Evolutionary conservation across 169 alveolate species (phyloP).

Genomic region (Plasmodium berghei): DNA sequence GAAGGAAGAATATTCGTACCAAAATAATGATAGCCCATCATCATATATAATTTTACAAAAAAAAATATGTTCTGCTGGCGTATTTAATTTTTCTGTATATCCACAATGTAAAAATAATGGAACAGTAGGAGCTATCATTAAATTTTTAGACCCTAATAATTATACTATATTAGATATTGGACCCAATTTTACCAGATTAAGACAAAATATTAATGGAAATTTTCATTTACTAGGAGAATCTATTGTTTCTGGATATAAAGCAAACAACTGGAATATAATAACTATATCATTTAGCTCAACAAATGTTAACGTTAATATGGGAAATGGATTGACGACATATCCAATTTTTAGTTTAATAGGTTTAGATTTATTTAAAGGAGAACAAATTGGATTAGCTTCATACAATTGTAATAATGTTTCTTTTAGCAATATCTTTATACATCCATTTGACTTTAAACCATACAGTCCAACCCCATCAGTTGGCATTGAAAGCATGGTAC

Average conservation of each 20-base stretch:
- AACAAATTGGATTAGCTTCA: constrained; percentile 86
- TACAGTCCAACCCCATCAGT: constrained; percentile 54
- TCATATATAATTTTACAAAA: constrained; percentile 82
- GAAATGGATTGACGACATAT: constrained; percentile 76
- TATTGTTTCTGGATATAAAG: constrained; percentile 76
- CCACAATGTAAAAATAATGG: constrained; percentile 88
- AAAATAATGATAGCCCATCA: constrained; percentile 77
- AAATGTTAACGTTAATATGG: constrained; percentile 81
- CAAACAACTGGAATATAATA: constrained; percentile 82
- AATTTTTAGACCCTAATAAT: constrained; percentile 83
- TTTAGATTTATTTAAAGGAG: constrained; percentile 77
- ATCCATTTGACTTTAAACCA: constrained; percentile 80
- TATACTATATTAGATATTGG: constrained; percentile 86
- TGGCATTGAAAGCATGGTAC: constrained; percentile 7
- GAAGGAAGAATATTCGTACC: too few species aligned
- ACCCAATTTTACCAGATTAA: constrained; percentile 78
- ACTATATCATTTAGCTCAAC: constrained; percentile 80
- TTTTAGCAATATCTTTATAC: constrained; percentile 81
- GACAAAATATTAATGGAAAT: constrained; percentile 83
- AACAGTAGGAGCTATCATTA: constrained; percentile 84
- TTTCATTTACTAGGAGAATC: constrained; percentile 82
- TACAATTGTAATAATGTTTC: constrained; percentile 88
- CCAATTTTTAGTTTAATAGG: constrained; percentile 83
- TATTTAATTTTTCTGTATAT: constrained; percentile 81
- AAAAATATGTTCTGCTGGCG: constrained; percentile 85